A percentile compares a stretch with the other conserved stretches of the same genome.
Conservation (phyloP, 2,329 filamentous ascomycete species). For the Chaetomiaceae sp. region DNA sequence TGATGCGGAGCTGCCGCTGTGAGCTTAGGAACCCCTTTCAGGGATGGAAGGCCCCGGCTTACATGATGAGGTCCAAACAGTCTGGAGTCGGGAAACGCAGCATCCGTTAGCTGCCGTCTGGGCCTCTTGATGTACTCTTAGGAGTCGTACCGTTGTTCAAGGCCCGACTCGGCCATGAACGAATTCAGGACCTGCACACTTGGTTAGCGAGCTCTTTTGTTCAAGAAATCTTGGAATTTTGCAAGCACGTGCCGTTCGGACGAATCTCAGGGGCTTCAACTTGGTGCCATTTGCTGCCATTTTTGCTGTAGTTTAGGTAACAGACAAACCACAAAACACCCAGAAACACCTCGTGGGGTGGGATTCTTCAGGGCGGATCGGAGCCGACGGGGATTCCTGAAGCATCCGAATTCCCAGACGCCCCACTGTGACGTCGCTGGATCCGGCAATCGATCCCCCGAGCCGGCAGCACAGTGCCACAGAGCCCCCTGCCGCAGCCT, state of each 20-base stretch:
- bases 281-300: constrained; percentile 17
- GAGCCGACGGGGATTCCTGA: neutral
- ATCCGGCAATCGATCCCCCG: neutral
- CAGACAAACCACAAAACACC: no score
- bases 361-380: no score
- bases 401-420: neutral
- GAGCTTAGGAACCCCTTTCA: neutral
- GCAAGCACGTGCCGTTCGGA: constrained; percentile 29
- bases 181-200: constrained; percentile 69
- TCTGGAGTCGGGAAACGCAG: constrained; percentile 25
- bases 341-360: no score
- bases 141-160: constrained; percentile 71
- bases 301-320: neutral
- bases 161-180: constrained; percentile 77
- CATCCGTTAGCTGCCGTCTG: neutral
- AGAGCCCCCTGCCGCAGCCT: neutral
- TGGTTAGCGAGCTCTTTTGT: neutral
- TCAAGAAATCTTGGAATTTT: neutral
- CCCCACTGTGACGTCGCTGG: constrained; percentile 9
- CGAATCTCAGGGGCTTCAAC: constrained; percentile 31
- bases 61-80: constrained; percentile 42
- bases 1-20: constrained; percentile 57
- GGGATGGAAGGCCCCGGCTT: constrained; percentile 14
- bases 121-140: neutral
- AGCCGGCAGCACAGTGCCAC: neutral